Evolutionary conservation across 192 early-diverging fungal genomes (phyloP), one percentile per base, ranked within the genome.

Genomic region (Phycomyces nitens): DNA sequence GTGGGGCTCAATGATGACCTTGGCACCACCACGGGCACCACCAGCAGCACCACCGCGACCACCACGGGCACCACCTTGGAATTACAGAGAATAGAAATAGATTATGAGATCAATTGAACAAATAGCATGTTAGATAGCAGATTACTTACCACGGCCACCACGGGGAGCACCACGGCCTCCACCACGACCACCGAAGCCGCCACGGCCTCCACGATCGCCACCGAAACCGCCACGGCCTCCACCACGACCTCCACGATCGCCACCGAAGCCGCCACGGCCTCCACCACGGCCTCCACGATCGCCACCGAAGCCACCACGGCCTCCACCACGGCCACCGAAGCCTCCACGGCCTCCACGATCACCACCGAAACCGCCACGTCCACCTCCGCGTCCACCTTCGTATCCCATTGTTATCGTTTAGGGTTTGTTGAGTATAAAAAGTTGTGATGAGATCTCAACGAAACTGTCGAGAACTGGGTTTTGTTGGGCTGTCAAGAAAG

Each of bases 1-100:
- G 72, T 99, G 97, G 29, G 97, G 97, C 81, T 99, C 95, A 43
- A 99, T 79, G 53, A 97, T 82, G 44, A 97, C 95, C 86, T 94
- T 99, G 76, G 93, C 84, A 29, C 95, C 95, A 21, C 92, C 96
- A 24, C 66, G 73, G 54, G 92, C 94, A 52, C 94, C 94, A 23
- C 88, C 92, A 20, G 82, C 58, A 26, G 66, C 84, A 29, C 87
- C 89, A 29, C 86, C 84, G 38, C 82, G 70, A 12, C 73, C 77
- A 67, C 88, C 79, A 50, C 83, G 68, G 23, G 26, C 47, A 59
- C 62, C 69, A 41, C 64, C 58, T 40, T 18, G 0, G 8, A 20
- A 24, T 34, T 34, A 50, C 0, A 26, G n/a, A 43, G 5, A 41
- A 49, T 11, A 60, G 27, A 20, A 9, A 0, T 41, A 6, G 16